These are phyloP conservation scores for Astragalus glycyphyllos DNA, from an alignment of 306 rosid species.

Conservation along the genomic window DNA sequence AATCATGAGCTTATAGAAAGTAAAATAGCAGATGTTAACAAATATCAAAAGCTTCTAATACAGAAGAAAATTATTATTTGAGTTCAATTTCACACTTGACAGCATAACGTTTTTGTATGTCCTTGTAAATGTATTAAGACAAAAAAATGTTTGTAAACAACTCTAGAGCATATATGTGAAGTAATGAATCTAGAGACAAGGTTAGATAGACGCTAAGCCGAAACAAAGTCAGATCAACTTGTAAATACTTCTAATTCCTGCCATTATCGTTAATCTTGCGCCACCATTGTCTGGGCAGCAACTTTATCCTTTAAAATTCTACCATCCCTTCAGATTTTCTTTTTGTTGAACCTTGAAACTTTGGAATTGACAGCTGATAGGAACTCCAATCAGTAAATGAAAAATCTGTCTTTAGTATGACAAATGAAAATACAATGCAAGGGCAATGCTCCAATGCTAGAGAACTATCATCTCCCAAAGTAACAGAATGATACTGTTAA, in stretches of 20 bases:
- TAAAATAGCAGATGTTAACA: neutral
- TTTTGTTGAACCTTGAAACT: neutral
- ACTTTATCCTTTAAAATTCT: neutral
- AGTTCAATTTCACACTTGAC: slow-evolving; percentile 20
- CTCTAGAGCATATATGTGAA: slow-evolving; percentile 11
- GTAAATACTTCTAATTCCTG: neutral
- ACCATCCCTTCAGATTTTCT: slow-evolving; percentile 3
- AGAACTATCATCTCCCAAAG: no score
- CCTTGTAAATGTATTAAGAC: neutral
- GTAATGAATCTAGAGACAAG: slow-evolving; percentile 2
- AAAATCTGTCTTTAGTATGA: no score
- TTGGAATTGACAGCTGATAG: no score
- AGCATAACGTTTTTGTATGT: neutral
- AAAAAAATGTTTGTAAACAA: neutral
- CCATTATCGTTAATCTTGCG: neutral
- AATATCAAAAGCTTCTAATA: slow-evolving; percentile 1
- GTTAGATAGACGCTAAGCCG: slow-evolving; percentile 4
- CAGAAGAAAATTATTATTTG: slow-evolving; percentile 1
- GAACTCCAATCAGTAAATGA: no score
- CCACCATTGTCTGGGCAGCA: neutral
- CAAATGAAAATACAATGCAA: no score
- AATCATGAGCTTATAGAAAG: no score
- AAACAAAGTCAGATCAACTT: slow-evolving; percentile 23
- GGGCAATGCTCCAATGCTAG: no score
- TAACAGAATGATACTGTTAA: no score